Evolutionary conservation across 805 yeast species (phyloP).

Genomic region (Nakazawaea wickerhamii): DNA sequence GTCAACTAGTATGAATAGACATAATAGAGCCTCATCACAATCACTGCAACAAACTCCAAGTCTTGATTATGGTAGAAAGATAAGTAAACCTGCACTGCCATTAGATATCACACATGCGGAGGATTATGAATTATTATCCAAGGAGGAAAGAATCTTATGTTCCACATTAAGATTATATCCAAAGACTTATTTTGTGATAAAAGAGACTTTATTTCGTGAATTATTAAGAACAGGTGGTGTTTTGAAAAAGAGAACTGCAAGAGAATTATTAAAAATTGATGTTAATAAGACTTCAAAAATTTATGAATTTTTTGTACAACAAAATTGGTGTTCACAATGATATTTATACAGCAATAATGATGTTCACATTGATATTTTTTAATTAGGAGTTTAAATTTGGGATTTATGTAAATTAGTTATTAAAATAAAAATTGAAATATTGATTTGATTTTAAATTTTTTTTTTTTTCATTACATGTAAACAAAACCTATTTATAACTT

Average conservation of each 20-base stretch:
- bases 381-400: too few relatives aligned
- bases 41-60: constrained; percentile 14
- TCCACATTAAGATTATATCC: constrained; percentile 80
- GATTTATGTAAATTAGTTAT: too few relatives aligned
- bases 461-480: too few relatives aligned
- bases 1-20: constrained; percentile 11
- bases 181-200: constrained; percentile 89
- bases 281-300: constrained; percentile 80
- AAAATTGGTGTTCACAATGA: constrained; percentile 65
- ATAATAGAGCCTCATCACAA: constrained; percentile 14
- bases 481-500: too few relatives aligned
- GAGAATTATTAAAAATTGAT: constrained; percentile 79
- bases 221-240: constrained; percentile 80
- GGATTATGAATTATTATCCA: constrained; percentile 75
- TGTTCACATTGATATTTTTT: too few relatives aligned
- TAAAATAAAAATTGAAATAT: too few relatives aligned
- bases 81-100: constrained; percentile 36
- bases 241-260: constrained; percentile 77
- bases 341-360: not conserved
- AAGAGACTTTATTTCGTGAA: constrained; percentile 84
- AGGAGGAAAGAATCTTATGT: constrained; percentile 87
- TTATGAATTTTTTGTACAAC: constrained; percentile 88
- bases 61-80: constrained; percentile 33
- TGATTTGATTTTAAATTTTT: too few relatives aligned
- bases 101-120: constrained; percentile 72